A percentile compares a stretch with the other conserved stretches of the same genome.
Evolutionary conservation across 208 protist genomes (phyloP).

Genomic region (Leishmania martiniquensis): DNA sequence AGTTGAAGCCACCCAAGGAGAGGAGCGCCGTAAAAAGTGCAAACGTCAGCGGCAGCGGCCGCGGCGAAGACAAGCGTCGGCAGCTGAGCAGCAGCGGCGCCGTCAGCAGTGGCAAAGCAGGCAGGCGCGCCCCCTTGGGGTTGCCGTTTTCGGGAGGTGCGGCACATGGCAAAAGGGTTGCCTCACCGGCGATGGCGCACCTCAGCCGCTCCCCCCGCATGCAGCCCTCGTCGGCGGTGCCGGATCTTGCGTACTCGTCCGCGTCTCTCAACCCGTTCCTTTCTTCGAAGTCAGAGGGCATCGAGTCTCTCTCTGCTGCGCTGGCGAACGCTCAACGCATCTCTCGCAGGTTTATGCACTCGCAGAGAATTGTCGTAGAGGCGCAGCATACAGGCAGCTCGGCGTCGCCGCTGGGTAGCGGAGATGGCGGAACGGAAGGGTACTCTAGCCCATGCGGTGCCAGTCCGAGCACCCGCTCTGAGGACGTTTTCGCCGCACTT

Average conservation of each 20-base stretch:
- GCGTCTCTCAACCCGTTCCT: neutral
- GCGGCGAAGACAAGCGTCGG: slow-evolving; percentile 4
- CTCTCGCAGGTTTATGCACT: slow-evolving; percentile 5
- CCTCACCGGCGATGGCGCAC: neutral
- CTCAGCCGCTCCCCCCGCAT: neutral
- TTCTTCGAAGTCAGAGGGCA: neutral
- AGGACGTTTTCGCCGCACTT: neutral
- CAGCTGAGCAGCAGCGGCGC: slow-evolving; percentile 16
- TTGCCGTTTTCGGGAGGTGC: slow-evolving; percentile 6
- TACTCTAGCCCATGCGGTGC: slow-evolving; percentile 11
- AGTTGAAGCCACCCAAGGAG: slow-evolving; percentile 33
- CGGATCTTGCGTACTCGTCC: neutral
- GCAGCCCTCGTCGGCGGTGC: neutral
- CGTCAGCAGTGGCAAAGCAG: neutral
- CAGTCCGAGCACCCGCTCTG: neutral
- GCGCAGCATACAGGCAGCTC: slow-evolving; percentile 22
- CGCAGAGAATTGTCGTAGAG: slow-evolving; percentile 15
- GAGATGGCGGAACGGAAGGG: slow-evolving; percentile 10
- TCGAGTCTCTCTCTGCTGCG: slow-evolving; percentile 1
- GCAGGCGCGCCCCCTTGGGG: slow-evolving; percentile 7
- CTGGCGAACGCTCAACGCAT: slow-evolving; percentile 1
- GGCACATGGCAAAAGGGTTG: neutral
- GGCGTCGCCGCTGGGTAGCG: slow-evolving; percentile 3
- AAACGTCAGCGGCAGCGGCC: neutral
- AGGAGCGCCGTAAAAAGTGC: slow-evolving; percentile 23